Percentiles rank a stretch among this genome's conserved stretches.
These are phyloP conservation scores for Allomyces arbusculus DNA, from an alignment of 192 early-diverging fungal genomes.

Conservation along the genomic window DNA sequence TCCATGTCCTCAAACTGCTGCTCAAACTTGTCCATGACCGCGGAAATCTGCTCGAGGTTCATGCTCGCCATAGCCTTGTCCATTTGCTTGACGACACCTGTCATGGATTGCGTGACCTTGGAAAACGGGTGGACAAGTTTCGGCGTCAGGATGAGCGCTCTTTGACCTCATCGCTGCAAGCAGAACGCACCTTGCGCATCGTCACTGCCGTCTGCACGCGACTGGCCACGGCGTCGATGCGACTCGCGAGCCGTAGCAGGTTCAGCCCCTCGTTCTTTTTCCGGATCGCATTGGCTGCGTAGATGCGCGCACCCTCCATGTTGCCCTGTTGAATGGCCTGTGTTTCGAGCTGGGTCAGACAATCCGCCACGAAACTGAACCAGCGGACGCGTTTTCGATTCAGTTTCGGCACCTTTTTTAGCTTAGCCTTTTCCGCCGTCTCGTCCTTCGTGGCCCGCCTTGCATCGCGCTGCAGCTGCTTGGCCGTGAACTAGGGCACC, in stretches of 20 bases:
- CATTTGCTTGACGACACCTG: constrained; percentile 76
- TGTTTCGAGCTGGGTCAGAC: neutral
- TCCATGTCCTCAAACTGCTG: constrained; percentile 91
- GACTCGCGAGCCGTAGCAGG: constrained; percentile 61
- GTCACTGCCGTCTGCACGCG: constrained; percentile 84
- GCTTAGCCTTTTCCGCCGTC: constrained; percentile 47
- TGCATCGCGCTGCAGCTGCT: constrained; percentile 63
- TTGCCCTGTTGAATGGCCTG: constrained; percentile 84
- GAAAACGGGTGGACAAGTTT: too few relatives aligned
- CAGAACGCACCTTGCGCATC: constrained; percentile 44
- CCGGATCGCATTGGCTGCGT: constrained; percentile 86
- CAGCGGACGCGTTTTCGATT: neutral
- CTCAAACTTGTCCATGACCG: constrained; percentile 98
- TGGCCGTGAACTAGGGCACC: constrained; percentile 60
- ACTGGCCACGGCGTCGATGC: constrained; percentile 79
- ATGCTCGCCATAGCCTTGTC: constrained; percentile 83
- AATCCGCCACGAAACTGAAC: neutral
- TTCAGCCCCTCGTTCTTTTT: constrained; percentile 92
- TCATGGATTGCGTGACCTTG: constrained; percentile 61
- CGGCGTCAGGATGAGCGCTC: too few relatives aligned
- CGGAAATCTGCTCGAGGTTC: constrained; percentile 89
- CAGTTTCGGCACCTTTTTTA: constrained; percentile 53
- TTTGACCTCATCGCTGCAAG: too few relatives aligned
- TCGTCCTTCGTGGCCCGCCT: constrained; percentile 77
- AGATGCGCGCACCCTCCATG: constrained; percentile 78